Evolutionary conservation across 2,329 filamentous ascomycete species (phyloP), one percentile per base, ranked within the genome.

Genomic region (Venturia nashicola): DNA sequence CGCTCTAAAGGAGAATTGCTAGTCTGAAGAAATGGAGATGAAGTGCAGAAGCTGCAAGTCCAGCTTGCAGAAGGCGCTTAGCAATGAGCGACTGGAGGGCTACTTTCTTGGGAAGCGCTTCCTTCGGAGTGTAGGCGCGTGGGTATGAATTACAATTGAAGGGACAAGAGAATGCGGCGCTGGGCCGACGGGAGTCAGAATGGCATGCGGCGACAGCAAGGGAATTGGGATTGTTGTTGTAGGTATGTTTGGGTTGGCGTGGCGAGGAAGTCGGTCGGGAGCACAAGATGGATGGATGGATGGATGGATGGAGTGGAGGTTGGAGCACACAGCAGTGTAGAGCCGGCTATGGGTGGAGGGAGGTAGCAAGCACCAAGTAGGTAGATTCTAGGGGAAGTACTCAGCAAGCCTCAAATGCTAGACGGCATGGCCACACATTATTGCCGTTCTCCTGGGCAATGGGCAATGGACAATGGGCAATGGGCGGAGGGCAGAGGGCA

Each of bases 61-160:
- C 51, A 57, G 51, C 51, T 57, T 57, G 51, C 51, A 57, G 51
- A 36, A 14, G 51, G 51, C 51, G 51, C 51, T 57, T 57, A 57
- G 51, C 51, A 57, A n/a, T 36, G 51, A 57, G 51, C 32, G 51
- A 57, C 51, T 57, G 51, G 51, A 46, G 16, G 48, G 48, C 20
- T 18, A 16, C 48, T 23, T 27, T n/a, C 12, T 54, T 11, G 27
- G 27, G 27, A n/a, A 57, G 51, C 32, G 51, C 51, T 36, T 57
- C 32, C 51, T 57, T n/a, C 16, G 34, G 32, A 14, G 18, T 34
- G 18, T 11, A 36, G 51, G 51, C 51, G 51, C 51, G 51, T 55
- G 36, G 46, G 46, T 57, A 57, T 57, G 51, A n/a, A 57, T 57
- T 57, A 57, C 51, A 36, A 34, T 57, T 9, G 18, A 57, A 11